A percentile compares a stretch with the other conserved stretches of the same genome.
phyloP scores from a whole-genome alignment of 164 flowering plant genomes.

The Hamamelis virginiana region DNA sequence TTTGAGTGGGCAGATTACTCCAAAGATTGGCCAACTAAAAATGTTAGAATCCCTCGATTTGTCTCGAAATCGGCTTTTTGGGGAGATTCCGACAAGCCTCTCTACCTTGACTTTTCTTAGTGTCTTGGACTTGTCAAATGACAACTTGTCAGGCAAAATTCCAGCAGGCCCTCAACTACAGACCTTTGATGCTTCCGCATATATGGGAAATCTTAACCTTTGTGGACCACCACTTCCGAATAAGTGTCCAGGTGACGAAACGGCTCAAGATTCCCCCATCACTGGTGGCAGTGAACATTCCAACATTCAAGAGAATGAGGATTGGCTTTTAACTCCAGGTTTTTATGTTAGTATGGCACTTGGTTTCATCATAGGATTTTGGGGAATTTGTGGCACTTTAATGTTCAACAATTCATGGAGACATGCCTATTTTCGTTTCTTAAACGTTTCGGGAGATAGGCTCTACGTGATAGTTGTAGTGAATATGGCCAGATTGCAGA shows the following conservation, averaged over 20 bases:
- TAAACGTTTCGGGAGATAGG: conserved; percentile 5
- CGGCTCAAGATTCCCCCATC: not conserved
- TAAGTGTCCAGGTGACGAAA: conserved; percentile 10
- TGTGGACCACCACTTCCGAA: conserved; percentile 34
- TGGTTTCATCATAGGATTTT: conserved; percentile 32
- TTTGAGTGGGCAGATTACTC: conserved; percentile 12
- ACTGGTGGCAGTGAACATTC: too few relatives aligned
- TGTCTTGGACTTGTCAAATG: conserved; percentile 10
- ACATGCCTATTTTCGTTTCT: conserved; percentile 17
- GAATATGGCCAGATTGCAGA: not conserved
- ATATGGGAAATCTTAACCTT: conserved; percentile 26
- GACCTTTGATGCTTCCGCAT: conserved; percentile 21
- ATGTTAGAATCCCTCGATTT: conserved; percentile 14
- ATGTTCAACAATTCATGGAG: conserved; percentile 18
- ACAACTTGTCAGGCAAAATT: conserved; percentile 28
- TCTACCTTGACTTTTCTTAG: not conserved
- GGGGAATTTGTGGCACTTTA: conserved; percentile 25
- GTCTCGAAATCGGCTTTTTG: conserved; percentile 28
- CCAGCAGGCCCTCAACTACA: conserved; percentile 34
- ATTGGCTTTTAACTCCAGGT: not conserved
- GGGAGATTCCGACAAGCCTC: conserved; percentile 25
- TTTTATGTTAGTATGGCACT: conserved; percentile 11
- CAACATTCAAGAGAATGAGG: too few relatives aligned
- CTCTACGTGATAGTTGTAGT: not conserved
- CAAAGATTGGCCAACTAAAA: conserved; percentile 18